These are phyloP conservation scores for Aspergillus pseudoviridinutans DNA, from an alignment of 2,329 filamentous ascomycete species.

Conservation along the genomic window DNA sequence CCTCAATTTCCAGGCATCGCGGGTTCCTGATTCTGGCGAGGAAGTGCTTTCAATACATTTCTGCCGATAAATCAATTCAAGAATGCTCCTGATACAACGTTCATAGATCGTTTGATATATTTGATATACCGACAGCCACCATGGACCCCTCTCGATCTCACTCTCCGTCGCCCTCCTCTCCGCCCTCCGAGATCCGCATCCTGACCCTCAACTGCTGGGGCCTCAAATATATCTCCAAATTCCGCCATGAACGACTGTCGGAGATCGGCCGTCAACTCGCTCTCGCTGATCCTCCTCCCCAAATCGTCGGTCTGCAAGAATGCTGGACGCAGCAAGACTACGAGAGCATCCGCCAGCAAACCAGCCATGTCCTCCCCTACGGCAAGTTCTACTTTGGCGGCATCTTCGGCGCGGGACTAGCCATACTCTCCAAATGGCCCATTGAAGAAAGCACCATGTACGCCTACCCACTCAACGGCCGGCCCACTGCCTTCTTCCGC, in stretches of 20 bases:
- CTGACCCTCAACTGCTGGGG: conserved; percentile 97
- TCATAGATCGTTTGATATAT: background rate
- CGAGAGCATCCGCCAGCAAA: conserved; percentile 68
- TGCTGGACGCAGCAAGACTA: conserved; percentile 90
- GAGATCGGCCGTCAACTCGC: conserved; percentile 83
- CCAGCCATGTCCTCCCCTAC: conserved; percentile 71
- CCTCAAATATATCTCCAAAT: conserved; percentile 77
- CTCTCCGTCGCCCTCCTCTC: conserved; percentile 18
- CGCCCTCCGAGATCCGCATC: conserved; percentile 64
- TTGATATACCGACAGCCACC: background rate
- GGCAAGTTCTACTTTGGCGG: conserved; percentile 92
- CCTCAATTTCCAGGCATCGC: background rate
- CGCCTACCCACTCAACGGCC: conserved; percentile 83
- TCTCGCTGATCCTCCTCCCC: conserved; percentile 60
- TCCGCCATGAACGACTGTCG: conserved; percentile 70
- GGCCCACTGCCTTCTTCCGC: conserved; percentile 87
- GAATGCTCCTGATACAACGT: background rate
- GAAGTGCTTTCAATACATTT: background rate
- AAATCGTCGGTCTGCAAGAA: conserved; percentile 92
- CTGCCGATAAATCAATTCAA: background rate
- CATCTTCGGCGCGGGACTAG: conserved; percentile 83
- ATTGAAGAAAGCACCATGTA: conserved; percentile 86
- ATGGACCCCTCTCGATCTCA: conserved; percentile 7
- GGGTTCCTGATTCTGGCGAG: background rate
- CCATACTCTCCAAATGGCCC: conserved; percentile 86